Percentiles rank a stretch among this genome's conserved stretches.
Evolutionary conservation across 345 rosid genomes (phyloP).

Genomic region (Eutrema yunnanense): DNA sequence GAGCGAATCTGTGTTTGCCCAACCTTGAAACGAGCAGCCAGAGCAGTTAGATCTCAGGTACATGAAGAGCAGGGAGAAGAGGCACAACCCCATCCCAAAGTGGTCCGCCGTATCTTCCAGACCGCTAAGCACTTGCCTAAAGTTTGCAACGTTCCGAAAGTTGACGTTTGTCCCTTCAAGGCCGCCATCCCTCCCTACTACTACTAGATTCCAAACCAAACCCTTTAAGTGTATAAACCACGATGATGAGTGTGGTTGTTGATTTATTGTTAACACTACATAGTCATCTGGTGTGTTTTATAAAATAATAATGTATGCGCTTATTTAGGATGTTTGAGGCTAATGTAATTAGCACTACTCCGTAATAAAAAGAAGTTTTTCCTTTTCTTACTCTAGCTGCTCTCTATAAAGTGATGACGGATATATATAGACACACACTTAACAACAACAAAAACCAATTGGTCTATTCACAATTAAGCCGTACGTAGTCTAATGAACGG

Average conservation of each 20-base stretch:
- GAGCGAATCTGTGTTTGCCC: slow-evolving; percentile 18
- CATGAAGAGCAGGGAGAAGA: background rate
- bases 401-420: background rate
- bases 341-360: slow-evolving; percentile 11
- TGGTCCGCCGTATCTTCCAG: background rate
- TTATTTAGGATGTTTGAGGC: background rate
- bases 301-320: background rate
- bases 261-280: background rate
- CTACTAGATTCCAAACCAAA: too few species aligned
- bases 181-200: background rate
- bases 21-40: slow-evolving; percentile 13
- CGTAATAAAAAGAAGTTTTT: background rate
- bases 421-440: background rate
- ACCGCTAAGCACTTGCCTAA: slow-evolving; percentile 16
- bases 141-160: background rate
- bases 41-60: background rate
- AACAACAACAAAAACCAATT: background rate
- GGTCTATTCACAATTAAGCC: background rate
- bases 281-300: background rate
- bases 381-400: background rate
- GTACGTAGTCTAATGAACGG: background rate
- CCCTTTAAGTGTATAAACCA: too few species aligned
- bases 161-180: slow-evolving; percentile 15
- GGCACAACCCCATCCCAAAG: too few species aligned
- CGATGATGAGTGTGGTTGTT: background rate